Evolutionary conservation across 441 rosid species (phyloP).

Genomic region (Pelargonium cotyledonis): DNA sequence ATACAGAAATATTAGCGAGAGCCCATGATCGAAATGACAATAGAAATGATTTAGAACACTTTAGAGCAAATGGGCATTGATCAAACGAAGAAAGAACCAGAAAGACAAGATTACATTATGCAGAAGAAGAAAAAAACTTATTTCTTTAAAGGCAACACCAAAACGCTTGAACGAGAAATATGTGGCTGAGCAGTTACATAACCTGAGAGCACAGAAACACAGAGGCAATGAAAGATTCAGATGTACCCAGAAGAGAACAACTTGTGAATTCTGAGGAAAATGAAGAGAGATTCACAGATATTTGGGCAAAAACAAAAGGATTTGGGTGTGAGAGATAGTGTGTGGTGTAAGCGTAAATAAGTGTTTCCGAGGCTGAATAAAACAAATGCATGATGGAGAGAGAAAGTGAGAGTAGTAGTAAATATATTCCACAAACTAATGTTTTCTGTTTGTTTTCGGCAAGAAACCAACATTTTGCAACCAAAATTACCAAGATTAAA

Average conservation of each 20-base stretch:
- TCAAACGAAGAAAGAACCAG: conserved; percentile 19
- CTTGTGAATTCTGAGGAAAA: conserved; percentile 6
- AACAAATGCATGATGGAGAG: conserved; percentile 12
- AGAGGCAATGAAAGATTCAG: conserved; percentile 12
- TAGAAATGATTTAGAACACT: conserved; percentile 17
- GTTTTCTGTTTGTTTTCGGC: neutral
- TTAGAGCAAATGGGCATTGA: conserved; percentile 27
- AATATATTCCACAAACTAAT: neutral
- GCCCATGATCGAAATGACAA: conserved; percentile 30
- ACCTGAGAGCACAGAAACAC: conserved; percentile 15
- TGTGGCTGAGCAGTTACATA: conserved; percentile 22
- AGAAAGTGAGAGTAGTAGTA: conserved; percentile 10
- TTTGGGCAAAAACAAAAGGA: conserved; percentile 25
- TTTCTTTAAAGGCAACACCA: conserved; percentile 10
- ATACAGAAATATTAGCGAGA: conserved; percentile 34
- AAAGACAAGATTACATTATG: conserved; percentile 36
- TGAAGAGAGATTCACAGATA: conserved; percentile 12
- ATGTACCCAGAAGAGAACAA: conserved; percentile 20
- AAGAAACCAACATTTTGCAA: conserved; percentile 1
- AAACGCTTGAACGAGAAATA: conserved; percentile 9
- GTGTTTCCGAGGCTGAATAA: conserved; percentile 12
- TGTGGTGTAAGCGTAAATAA: conserved; percentile 40
- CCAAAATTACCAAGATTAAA: neutral
- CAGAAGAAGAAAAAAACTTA: neutral
- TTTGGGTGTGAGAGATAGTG: conserved; percentile 43